These are phyloP conservation scores for Coemansia sp. DNA, from an alignment of 192 early-diverging fungal genomes.

Conservation along the genomic window DNA sequence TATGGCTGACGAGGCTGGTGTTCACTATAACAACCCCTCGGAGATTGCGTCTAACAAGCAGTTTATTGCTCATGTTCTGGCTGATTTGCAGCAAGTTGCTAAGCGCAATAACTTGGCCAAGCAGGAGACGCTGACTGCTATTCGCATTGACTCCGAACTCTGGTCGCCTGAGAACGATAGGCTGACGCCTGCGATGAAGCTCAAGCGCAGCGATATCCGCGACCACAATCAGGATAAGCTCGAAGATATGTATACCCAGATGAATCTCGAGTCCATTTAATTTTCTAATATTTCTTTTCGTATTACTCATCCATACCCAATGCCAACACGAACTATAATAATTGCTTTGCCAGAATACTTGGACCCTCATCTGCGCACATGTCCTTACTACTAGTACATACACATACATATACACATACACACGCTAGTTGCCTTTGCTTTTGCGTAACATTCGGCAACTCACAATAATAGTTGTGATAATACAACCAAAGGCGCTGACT, in stretches of 20 bases:
- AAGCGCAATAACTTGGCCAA: conserved; percentile 72
- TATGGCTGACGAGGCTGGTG: conserved; percentile 44
- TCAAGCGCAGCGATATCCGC: conserved; percentile 82
- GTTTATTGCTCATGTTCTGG: conserved; percentile 30
- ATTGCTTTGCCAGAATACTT: too few species aligned
- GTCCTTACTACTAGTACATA: too few species aligned
- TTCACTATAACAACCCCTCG: conserved; percentile 37
- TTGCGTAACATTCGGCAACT: too few species aligned
- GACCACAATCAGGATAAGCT: conserved; percentile 60
- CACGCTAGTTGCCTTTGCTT: too few species aligned
- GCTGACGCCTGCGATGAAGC: conserved; percentile 90
- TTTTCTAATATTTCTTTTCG: background rate
- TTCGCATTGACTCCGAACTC: conserved; percentile 71
- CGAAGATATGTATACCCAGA: conserved; percentile 31
- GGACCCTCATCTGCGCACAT: too few species aligned
- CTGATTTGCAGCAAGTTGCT: conserved; percentile 56
- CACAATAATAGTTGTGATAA: too few species aligned
- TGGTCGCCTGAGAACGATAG: conserved; percentile 88
- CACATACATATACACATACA: too few species aligned
- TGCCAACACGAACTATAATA: too few species aligned
- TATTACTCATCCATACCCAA: too few species aligned
- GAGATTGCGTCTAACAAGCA: conserved; percentile 30
- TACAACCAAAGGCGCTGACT: too few species aligned
- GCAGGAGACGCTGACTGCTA: conserved; percentile 71
- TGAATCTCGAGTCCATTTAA: conserved; percentile 21